Base-by-base conservation (phyloP, 208 protist species). In the Trypanosoma cruzi region DNA sequence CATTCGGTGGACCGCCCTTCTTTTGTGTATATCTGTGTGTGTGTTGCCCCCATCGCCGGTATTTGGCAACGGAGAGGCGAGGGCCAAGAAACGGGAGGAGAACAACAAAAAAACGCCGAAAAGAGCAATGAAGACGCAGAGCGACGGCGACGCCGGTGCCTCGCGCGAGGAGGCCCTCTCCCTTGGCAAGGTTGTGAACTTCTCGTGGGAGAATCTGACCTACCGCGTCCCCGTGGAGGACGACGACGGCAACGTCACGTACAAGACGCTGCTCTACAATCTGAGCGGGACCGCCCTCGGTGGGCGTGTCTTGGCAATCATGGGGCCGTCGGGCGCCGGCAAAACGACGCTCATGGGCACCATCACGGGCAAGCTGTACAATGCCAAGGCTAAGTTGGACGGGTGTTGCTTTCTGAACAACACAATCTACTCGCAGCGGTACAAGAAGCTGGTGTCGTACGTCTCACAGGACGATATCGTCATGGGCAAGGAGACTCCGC, bases 391-490 rank as follows among this genome's bases (percentile, higher is more conserved):
- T 13, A 60, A 71, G 0, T 59, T 89, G 26, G 64, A 65, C 6
- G 93, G 93, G 11, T 68, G 66, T 28, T 81, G 95, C 36, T 52
- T 66, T 8, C 63, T 97, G 13, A 97, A 97, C 71, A 88, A 86
- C 57, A 86, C 86, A 28, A 37, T 63, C 14, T 75, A 53, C 44
- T 68, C 56, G 16, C 22, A 65, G 16, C 72, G 82, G 62, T 97
- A 96, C 76, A 80, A 82, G 57, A 86, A 85, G 73, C 68, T 97
- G 46, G 81, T 94, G 60, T 91, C 90, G 46, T 98, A 96, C 66
- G 94, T 98, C 10, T 94, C 86, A 3, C 94, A 98, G 78, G 94
- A 98, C 60, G 94, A 98, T 79, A 95, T 85, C 22, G 80, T 98
- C 10, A 79, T 97, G 70, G 86, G 89, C 16, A 81, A 81, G 4